Evolutionary conservation across 1,284 basidiomycete species (phyloP), one percentile per base, ranked within the genome.

Genomic region (Ustilago nuda): DNA sequence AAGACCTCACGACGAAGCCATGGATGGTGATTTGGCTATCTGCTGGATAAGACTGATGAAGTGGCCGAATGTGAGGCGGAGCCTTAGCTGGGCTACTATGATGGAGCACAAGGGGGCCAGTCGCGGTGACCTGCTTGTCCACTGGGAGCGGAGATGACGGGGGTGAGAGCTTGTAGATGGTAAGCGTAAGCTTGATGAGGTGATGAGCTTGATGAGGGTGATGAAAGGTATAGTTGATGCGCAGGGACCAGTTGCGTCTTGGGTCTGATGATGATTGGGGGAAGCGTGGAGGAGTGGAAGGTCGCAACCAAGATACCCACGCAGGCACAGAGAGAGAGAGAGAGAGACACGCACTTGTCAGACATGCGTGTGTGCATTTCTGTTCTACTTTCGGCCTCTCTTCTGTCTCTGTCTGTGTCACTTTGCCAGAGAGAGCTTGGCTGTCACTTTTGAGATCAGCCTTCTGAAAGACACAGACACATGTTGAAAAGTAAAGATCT

Each of bases 311-410:
- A 45, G 35, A 3, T 2, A 55, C 53, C 23, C 53, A 55, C 53
- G 53, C 53, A 55, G 4, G 35, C 36, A 27, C 23, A 19, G 1
- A 19, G 3, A 48, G n/a, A 50, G 3, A 48, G n/a, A 50, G 9
- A 30, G 8, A 19, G 15, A 48, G 3, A 50, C 27, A 30, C 30
- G 27, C 48, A 50, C 48, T 50, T 32, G 11, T 30, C 48, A 13
- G 23, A 27, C 23, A 35, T 46, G 60, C 43, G 53, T 62, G 60
- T 35, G 48, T 50, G 45, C 57, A n/a, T 35, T 19, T 43, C 33
- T 17, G 12, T 15, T 48, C 37, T 9, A 17, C 15, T 9, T 39
- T 39, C 11, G 5, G 37, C 37, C 15, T 39, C 15, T 9, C 23
- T n/a, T 27, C 8, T 27, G 17, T 9, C 50, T 36, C 8, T 9